Percentiles rank a stretch among this genome's conserved stretches.
Evolutionary conservation across 495 filamentous ascomycete genomes (phyloP).

Genomic region (Massariosphaeria phaeospora): DNA sequence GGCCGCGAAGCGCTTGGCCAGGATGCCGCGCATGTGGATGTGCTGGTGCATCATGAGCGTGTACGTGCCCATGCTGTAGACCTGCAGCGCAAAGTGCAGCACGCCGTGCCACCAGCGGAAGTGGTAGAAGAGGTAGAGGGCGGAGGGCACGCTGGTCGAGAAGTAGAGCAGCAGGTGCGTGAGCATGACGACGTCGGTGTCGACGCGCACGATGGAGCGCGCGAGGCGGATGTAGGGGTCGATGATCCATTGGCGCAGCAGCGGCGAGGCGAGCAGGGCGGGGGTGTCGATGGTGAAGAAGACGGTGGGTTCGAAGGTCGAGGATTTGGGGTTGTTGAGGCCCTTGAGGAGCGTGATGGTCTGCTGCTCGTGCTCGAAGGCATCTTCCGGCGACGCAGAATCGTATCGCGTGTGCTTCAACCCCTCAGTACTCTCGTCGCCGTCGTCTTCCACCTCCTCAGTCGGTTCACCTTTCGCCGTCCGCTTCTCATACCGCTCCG

Average conservation of each 20-base stretch:
- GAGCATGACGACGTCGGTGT: slow-evolving; percentile 69
- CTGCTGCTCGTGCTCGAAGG: slow-evolving; percentile 4
- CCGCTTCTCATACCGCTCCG: slow-evolving; percentile 5
- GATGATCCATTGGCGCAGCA: slow-evolving; percentile 48
- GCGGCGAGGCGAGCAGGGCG: slow-evolving; percentile 35
- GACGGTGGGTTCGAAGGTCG: slow-evolving; percentile 52
- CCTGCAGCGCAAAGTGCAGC: slow-evolving; percentile 56
- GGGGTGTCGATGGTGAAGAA: slow-evolving; percentile 48
- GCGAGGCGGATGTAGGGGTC: slow-evolving; percentile 55
- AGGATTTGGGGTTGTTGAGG: slow-evolving; percentile 49
- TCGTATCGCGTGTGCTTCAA: slow-evolving; percentile 10
- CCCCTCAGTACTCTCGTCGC: neutral
- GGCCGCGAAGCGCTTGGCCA: slow-evolving; percentile 47
- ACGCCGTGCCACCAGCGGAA: slow-evolving; percentile 64
- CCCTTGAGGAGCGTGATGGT: slow-evolving; percentile 40
- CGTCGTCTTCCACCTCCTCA: neutral
- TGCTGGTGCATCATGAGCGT: slow-evolving; percentile 80
- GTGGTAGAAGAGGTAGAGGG: slow-evolving; percentile 55
- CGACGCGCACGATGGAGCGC: slow-evolving; percentile 50
- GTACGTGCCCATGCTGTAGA: slow-evolving; percentile 63
- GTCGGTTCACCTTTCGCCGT: neutral
- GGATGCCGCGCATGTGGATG: slow-evolving; percentile 69
- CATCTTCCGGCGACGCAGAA: slow-evolving; percentile 13
- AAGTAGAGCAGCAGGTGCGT: slow-evolving; percentile 72
- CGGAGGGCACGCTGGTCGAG: slow-evolving; percentile 61